These are phyloP conservation scores for Calonectria montana DNA, from an alignment of 2,329 filamentous ascomycete species.

Conservation along the genomic window DNA sequence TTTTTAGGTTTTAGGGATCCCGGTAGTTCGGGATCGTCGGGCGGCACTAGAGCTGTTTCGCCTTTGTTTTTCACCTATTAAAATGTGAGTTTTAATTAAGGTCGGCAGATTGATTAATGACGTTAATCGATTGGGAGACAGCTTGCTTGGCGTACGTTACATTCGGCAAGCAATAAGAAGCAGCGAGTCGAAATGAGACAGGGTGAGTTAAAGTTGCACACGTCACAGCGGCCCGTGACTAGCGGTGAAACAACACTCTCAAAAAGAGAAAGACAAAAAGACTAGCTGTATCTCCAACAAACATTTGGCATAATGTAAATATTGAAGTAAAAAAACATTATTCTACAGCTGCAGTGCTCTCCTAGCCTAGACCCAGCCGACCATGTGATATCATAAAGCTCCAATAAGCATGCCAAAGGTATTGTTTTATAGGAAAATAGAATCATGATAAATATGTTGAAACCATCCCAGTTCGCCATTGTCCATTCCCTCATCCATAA, in stretches of 20 bases:
- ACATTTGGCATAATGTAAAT: no score
- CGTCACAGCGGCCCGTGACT: no score
- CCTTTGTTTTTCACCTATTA: not conserved
- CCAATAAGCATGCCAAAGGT: not conserved
- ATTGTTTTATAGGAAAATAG: not conserved
- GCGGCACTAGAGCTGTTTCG: not conserved
- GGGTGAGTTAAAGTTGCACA: not conserved
- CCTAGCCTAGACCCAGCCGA: not conserved
- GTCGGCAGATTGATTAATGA: not conserved
- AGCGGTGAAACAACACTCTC: not conserved
- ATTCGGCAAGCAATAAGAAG: not conserved
- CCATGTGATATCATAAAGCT: not conserved
- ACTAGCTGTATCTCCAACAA: no score
- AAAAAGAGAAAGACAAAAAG: not conserved
- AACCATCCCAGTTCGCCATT: not conserved
- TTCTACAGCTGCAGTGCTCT: no score
- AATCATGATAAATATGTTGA: not conserved
- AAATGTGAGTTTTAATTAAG: not conserved
- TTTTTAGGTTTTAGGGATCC: not conserved
- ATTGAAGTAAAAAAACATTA: no score
- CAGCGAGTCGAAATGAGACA: not conserved
- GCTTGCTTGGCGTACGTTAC: not conserved
- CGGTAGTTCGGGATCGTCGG: slow-evolving; percentile 1
- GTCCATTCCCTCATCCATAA: no score
- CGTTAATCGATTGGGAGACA: not conserved